phyloP scores from a whole-genome alignment of 768 basidiomycete species.

The Baorangia bicolor region DNA sequence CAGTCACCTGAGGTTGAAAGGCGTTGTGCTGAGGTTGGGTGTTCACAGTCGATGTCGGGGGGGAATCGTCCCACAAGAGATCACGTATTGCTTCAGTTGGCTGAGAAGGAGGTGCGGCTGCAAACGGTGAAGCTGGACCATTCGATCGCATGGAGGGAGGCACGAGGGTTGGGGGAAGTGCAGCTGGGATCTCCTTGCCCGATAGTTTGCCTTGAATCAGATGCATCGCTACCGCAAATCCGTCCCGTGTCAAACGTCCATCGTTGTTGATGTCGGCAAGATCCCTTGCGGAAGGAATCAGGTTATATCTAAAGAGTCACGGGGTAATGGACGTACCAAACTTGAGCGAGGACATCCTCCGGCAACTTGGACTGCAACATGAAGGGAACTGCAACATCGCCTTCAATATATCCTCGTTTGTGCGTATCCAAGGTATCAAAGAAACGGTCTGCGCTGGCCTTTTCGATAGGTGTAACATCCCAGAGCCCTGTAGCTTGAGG shows the following conservation, averaged over 20 bases:
- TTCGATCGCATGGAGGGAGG: conserved; percentile 75
- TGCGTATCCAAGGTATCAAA: conserved; percentile 81
- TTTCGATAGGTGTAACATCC: conserved; percentile 85
- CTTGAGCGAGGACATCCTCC: conserved; percentile 79
- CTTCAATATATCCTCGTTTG: conserved; percentile 80
- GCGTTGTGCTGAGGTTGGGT: conserved; percentile 28
- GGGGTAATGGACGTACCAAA: conserved; percentile 64
- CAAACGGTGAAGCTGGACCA: conserved; percentile 36
- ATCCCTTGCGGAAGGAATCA: conserved; percentile 59
- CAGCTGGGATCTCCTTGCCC: conserved; percentile 71
- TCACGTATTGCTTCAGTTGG: conserved; percentile 42
- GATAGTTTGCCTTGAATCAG: conserved; percentile 84
- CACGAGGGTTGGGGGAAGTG: conserved; percentile 70
- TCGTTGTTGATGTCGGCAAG: conserved; percentile 87
- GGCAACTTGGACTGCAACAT: conserved; percentile 87
- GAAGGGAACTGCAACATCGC: conserved; percentile 93
- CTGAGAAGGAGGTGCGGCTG: conserved; percentile 38
- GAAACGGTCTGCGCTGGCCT: conserved; percentile 70
- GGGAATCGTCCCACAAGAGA: conserved; percentile 55
- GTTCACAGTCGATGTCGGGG: conserved; percentile 40
- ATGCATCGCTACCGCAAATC: conserved; percentile 94
- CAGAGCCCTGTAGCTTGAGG: conserved; percentile 45
- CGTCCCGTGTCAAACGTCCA: conserved; percentile 82
- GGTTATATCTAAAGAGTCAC: background rate
- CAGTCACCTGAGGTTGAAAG: conserved; percentile 40